These are phyloP conservation scores for Aspergillus bridgeri DNA, from an alignment of 495 filamentous ascomycete genomes.

Conservation along the genomic window DNA sequence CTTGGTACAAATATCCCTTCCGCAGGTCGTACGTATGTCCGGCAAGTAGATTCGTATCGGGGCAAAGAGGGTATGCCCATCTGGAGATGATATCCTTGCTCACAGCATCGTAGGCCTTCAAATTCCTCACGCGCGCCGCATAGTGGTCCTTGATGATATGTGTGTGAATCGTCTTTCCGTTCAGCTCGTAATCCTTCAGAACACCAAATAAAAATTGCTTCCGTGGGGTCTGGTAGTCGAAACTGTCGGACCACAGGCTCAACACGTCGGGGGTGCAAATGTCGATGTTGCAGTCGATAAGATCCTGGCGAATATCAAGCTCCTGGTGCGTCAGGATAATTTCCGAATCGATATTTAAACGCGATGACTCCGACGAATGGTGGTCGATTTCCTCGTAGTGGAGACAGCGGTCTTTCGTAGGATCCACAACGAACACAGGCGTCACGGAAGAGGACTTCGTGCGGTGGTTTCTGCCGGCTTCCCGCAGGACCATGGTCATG, in stretches of 20 bases:
- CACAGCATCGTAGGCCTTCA: slow-evolving; percentile 89
- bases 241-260: slow-evolving; percentile 93
- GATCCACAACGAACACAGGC: slow-evolving; percentile 84
- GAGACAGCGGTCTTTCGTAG: slow-evolving; percentile 73
- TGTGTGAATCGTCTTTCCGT: slow-evolving; percentile 93
- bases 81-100: slow-evolving; percentile 80
- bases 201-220: slow-evolving; percentile 88
- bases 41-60: slow-evolving; percentile 78
- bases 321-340: slow-evolving; percentile 60
- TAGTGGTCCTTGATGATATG: slow-evolving; percentile 76
- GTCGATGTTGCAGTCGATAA: slow-evolving; percentile 94
- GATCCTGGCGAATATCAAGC: slow-evolving; percentile 76
- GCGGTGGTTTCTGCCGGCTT: slow-evolving; percentile 69
- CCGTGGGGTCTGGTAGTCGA: slow-evolving; percentile 88
- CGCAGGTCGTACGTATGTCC: slow-evolving; percentile 70
- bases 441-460: slow-evolving; percentile 69
- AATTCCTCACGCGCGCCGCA: slow-evolving; percentile 75
- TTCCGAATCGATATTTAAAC: slow-evolving; percentile 70
- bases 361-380: slow-evolving; percentile 43
- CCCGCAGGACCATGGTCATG: slow-evolving; percentile 93
- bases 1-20: slow-evolving; percentile 65
- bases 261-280: slow-evolving; percentile 96
- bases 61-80: slow-evolving; percentile 91
- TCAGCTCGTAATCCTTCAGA: slow-evolving; percentile 93
- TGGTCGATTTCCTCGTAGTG: slow-evolving; percentile 80